Conservation (phyloP, 306 rosid genomes). For the Pachyrhizus erosus region DNA sequence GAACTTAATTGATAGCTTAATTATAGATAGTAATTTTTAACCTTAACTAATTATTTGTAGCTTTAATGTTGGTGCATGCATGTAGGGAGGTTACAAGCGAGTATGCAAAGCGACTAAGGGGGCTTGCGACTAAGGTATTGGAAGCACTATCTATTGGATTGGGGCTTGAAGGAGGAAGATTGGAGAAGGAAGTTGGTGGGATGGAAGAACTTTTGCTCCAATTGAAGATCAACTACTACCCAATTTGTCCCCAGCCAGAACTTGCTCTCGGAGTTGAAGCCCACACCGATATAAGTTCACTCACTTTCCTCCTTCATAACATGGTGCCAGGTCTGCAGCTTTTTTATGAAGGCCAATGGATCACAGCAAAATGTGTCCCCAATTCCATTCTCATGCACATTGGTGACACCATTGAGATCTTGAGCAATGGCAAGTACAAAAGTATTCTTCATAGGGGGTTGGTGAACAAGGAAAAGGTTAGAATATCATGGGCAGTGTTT, state of each 20-base stretch:
- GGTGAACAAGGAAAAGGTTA: slow-evolving; percentile 85
- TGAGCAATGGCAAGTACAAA: slow-evolving; percentile 82
- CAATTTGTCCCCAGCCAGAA: slow-evolving; percentile 87
- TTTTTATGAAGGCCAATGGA: slow-evolving; percentile 68
- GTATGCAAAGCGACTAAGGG: slow-evolving; percentile 68
- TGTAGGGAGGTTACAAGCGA: slow-evolving; percentile 70
- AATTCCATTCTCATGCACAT: slow-evolving; percentile 82
- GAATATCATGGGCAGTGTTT: slow-evolving; percentile 93
- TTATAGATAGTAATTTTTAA: too few species aligned
- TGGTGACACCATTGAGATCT: slow-evolving; percentile 84
- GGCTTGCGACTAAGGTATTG: slow-evolving; percentile 62
- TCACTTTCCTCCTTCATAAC: slow-evolving; percentile 84
- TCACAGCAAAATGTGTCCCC: slow-evolving; percentile 82
- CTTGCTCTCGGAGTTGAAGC: slow-evolving; percentile 91
- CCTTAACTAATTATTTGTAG: too few species aligned
- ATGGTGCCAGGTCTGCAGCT: slow-evolving; percentile 96
- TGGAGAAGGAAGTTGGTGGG: slow-evolving; percentile 87
- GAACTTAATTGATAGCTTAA: too few species aligned
- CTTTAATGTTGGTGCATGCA: neutral
- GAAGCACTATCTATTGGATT: slow-evolving; percentile 60
- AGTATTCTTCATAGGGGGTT: slow-evolving; percentile 85
- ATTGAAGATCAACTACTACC: slow-evolving; percentile 87
- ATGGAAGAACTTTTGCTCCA: slow-evolving; percentile 79
- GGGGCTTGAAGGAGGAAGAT: slow-evolving; percentile 75
- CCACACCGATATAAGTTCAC: slow-evolving; percentile 81